Percentiles rank a stretch among this genome's conserved stretches.
Conservation (phyloP, 2,329 filamentous ascomycete genomes). For the Ascochyta koolunga region DNA sequence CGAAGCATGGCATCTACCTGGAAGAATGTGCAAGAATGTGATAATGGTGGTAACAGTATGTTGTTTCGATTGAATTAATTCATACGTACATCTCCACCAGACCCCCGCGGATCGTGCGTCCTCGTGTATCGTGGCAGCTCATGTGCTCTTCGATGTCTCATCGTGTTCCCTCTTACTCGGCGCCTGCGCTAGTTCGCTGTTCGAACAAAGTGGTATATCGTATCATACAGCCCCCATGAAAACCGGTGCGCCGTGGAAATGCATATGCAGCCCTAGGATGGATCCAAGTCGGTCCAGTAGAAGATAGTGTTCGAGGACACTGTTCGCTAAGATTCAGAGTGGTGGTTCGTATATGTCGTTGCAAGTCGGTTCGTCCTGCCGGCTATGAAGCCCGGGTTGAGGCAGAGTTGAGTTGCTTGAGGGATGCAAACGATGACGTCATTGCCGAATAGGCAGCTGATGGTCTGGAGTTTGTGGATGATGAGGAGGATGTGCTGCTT, state of each 20-base stretch:
- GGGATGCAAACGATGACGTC: conserved; percentile 50
- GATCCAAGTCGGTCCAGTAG: not conserved
- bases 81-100: not conserved
- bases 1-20: not conserved
- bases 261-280: conserved; percentile 9
- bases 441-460: conserved; percentile 46
- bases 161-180: not conserved
- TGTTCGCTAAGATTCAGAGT: conserved; percentile 28
- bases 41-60: not conserved
- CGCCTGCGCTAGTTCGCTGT: conserved; percentile 7
- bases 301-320: conserved; percentile 19
- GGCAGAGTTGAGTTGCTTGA: conserved; percentile 35
- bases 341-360: conserved; percentile 19
- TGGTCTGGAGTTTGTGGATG: conserved; percentile 34
- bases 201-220: conserved; percentile 15
- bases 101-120: not conserved
- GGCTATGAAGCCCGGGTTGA: conserved; percentile 33
- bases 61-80: not conserved
- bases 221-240: conserved; percentile 7
- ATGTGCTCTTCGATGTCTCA: conserved; percentile 9
- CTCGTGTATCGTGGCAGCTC: conserved; percentile 7
- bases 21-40: not conserved
- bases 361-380: not conserved
- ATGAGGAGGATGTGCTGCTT: conserved; percentile 40
- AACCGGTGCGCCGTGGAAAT: conserved; percentile 9